Evolutionary conservation across 2,329 filamentous ascomycete genomes (phyloP).

Genomic region (Harringtonia aguacate): DNA sequence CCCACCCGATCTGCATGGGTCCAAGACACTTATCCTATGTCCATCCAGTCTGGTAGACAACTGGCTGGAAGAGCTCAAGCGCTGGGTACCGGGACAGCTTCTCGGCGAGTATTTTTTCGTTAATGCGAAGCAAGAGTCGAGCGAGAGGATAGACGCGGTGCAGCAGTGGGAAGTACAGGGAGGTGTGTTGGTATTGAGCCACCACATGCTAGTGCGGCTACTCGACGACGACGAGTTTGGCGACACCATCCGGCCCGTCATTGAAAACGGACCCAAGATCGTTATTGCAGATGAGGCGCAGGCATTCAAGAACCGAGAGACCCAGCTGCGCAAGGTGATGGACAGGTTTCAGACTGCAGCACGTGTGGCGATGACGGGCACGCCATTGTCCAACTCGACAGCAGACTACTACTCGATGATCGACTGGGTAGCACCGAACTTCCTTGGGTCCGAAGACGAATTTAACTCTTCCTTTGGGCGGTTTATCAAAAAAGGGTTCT

Average conservation of each 20-base stretch:
- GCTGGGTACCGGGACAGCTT: conserved; percentile 50
- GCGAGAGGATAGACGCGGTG: conserved; percentile 35
- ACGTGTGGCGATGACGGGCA: conserved; percentile 77
- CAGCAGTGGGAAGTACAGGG: conserved; percentile 47
- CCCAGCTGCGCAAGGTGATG: conserved; percentile 42
- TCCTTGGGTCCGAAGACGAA: conserved; percentile 56
- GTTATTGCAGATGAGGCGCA: conserved; percentile 85
- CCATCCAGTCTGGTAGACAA: conserved; percentile 68
- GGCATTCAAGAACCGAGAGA: conserved; percentile 54
- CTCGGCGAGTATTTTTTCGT: conserved; percentile 49
- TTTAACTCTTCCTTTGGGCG: conserved; percentile 61
- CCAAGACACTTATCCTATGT: conserved; percentile 62
- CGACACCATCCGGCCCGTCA: conserved; percentile 17
- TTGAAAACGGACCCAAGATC: conserved; percentile 48
- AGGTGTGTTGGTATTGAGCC: conserved; percentile 67
- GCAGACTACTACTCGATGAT: conserved; percentile 78
- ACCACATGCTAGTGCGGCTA: conserved; percentile 50
- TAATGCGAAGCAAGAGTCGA: conserved; percentile 25
- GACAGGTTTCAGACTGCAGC: conserved; percentile 52
- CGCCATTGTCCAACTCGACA: conserved; percentile 76
- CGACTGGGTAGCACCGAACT: conserved; percentile 73
- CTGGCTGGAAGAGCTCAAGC: conserved; percentile 67
- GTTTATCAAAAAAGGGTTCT: conserved; percentile 65
- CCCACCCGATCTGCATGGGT: conserved; percentile 49
- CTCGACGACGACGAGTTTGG: conserved; percentile 13